Base-by-base conservation (phyloP, 148 eudicot species). In the Fagopyrum esculentum region DNA sequence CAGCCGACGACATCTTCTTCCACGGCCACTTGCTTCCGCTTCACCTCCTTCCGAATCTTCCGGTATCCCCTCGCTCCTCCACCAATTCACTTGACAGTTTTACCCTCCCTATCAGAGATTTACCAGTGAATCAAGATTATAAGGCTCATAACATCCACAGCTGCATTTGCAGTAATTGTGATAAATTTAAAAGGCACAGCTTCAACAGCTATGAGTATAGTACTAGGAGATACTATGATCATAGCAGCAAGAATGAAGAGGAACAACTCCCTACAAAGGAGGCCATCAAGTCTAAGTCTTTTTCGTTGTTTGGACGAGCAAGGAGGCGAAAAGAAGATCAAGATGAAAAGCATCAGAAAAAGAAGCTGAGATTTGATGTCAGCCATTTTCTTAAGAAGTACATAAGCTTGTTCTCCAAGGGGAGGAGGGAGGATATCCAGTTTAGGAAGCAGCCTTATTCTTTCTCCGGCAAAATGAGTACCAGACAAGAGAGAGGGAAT, bases 1-100 rank as follows among this genome's bases (percentile, higher is more conserved):
- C 96, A 9, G 93, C 97, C 0, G 93, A 91, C 43, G 92, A 93
- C 10, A 93, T 89, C 54, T 89, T 91, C 87, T 87, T 86, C 83
- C 92, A 89, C 51, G 93, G 96, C 61, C 96, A 88, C 73, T 69
- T 91, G 15, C 92, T 89, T 6, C 97, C 96, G 44, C 90, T 88
- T 57, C 93, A 89, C 71, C 85, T 84, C 82, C 89, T 87, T 22
- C 82, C 89, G 15, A 88, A 86, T 73, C 84, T 85, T 71, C 85
- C 83, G 60, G 54, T 78, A 15, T 85, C 91, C 0, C 86, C 96
- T 54, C 90, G 91, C 74, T 75, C 85, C 22, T 91, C 98, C 55
- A 84, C 90, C 30, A 85, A 79, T 17, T 90, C 93, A 0, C n/a
- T 78, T 0, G 98, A 89, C 79, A 81, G 77, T 57, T 87, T 86